phyloP scores from a whole-genome alignment of 345 rosid genomes.

The Trapa incisa region DNA sequence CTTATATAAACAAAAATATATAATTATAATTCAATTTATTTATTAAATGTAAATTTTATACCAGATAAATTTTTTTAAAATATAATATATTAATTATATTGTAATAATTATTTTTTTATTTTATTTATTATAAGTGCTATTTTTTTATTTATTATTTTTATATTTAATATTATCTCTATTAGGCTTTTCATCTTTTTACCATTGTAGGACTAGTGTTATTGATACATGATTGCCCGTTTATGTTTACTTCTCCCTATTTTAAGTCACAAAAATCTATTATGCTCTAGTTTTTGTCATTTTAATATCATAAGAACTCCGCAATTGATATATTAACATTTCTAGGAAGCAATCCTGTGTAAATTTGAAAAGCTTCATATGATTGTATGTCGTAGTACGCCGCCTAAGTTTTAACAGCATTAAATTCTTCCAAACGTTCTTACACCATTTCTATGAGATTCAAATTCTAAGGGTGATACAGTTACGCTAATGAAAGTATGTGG shows the following conservation, averaged over 20 bases:
- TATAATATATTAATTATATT: too few species aligned
- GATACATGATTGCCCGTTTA: neutral
- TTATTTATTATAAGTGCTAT: too few species aligned
- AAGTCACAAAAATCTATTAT: neutral
- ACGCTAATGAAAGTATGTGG: too few species aligned
- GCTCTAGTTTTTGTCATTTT: neutral
- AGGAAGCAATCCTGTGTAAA: neutral
- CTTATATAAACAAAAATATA: too few species aligned
- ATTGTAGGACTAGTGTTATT: neutral
- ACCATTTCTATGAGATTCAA: neutral
- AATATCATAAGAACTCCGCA: neutral
- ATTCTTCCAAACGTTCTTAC: neutral
- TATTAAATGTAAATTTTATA: too few species aligned
- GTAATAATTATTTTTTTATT: too few species aligned
- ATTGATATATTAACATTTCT: neutral
- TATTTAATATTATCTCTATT: too few species aligned
- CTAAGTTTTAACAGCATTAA: neutral
- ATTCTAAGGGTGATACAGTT: neutral
- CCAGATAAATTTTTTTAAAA: too few species aligned
- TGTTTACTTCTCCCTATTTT: neutral
- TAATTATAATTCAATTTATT: too few species aligned
- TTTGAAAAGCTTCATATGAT: neutral
- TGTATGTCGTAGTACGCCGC: neutral
- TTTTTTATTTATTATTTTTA: too few species aligned
- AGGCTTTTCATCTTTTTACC: too few species aligned